Conservation (phyloP, 2,329 filamentous ascomycete genomes). For the Didymella exigua region DNA sequence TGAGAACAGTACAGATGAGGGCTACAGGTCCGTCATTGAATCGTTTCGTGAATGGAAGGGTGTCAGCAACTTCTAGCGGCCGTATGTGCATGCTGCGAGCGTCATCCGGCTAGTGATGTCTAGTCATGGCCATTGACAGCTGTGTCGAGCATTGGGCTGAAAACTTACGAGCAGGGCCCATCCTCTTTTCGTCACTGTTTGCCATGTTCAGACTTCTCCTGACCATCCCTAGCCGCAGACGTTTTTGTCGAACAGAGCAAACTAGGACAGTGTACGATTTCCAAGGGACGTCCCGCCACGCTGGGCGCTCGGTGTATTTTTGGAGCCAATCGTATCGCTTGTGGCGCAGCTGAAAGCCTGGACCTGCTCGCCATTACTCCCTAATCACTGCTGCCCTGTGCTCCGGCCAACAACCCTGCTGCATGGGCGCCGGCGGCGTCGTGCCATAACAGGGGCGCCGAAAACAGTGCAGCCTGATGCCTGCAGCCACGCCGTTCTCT, state of each 20-base stretch:
- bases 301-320: conserved; percentile 24
- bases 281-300: conserved; percentile 29
- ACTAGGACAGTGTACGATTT: conserved; percentile 20
- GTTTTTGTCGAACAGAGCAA: conserved; percentile 1
- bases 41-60: conserved; percentile 16
- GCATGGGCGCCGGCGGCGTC: conserved; percentile 23
- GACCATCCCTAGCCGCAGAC: conserved; percentile 9
- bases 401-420: conserved; percentile 18
- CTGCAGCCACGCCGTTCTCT: conserved; percentile 25
- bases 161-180: neutral
- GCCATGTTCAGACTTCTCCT: conserved; percentile 13
- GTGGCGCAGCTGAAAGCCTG: conserved; percentile 28
- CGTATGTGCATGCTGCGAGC: conserved; percentile 15
- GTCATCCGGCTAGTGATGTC: conserved; percentile 5
- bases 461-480: conserved; percentile 26
- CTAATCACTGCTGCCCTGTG: conserved; percentile 25
- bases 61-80: conserved; percentile 30
- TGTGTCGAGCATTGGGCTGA: conserved; percentile 2
- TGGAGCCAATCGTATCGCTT: conserved; percentile 20
- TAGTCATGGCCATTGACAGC: conserved; percentile 10
- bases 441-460: conserved; percentile 27
- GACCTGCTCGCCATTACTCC: conserved; percentile 24
- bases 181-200: neutral
- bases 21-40: conserved; percentile 7
- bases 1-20: conserved; percentile 9